A percentile compares a stretch with the other conserved stretches of the same genome.
phyloP scores from a whole-genome alignment of 106 monocot species.

The Xerophyta viscosa region DNA sequence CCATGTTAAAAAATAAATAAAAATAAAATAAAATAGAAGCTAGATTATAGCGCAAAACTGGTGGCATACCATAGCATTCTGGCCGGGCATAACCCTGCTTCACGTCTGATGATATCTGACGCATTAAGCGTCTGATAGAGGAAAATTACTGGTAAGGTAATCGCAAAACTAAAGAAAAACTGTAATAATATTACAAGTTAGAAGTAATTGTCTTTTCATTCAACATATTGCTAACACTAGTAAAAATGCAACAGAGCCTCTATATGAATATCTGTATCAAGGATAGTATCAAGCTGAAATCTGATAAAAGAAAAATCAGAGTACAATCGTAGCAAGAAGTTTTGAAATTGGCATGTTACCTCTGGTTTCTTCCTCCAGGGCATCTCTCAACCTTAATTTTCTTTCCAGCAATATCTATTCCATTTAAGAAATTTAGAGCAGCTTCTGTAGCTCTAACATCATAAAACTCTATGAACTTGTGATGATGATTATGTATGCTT shows the following conservation, averaged over 20 bases:
- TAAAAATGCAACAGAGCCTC: no score
- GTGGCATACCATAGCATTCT: constrained; percentile 1
- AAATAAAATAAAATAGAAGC: no score
- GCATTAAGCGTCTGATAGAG: background rate
- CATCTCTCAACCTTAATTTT: constrained; percentile 16
- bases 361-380: constrained; percentile 14
- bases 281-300: no score
- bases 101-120: background rate
- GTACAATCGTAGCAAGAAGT: background rate
- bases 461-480: constrained; percentile 17
- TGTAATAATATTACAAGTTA: no score
- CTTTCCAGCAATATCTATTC: constrained; percentile 10
- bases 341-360: constrained; percentile 5
- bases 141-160: background rate
- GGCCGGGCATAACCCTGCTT: background rate
- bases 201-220: no score
- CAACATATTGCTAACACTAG: no score
- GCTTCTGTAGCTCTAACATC: constrained; percentile 18
- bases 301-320: background rate
- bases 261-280: no score
- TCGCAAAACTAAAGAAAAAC: background rate
- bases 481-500: constrained; percentile 10
- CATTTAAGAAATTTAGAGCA: constrained; percentile 13
- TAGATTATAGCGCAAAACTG: no score
- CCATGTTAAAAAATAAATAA: no score